Base-by-base conservation (phyloP, 768 basidiomycete species). In the Rickenella mellea region DNA sequence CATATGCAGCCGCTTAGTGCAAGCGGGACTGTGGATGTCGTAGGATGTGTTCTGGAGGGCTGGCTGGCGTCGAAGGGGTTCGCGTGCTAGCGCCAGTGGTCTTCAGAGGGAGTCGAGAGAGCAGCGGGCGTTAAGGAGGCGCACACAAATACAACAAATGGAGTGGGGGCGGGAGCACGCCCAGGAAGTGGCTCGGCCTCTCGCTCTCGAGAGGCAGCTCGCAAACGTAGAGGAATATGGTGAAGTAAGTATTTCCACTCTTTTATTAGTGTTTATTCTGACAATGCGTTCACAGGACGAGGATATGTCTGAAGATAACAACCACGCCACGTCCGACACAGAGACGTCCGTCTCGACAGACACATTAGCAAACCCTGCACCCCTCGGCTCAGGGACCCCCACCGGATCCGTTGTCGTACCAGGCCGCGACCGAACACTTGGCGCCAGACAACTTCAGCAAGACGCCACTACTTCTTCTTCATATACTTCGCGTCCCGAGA, bases 21-120 rank as follows among this genome's bases (percentile, higher is more conserved):
- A 96, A 61, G 91, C 92, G 0, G 92, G 94, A 89, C 90, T 0
- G 68, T 97, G 21, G 88, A 93, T 49, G 87, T 96, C 4, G 92
- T 96, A 1, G 91, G 90, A 5, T 89, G 88, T 48, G 85, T 97
- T 19, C 71, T 97, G 17, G 91, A 94, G 64, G 85, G 88, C 12
- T 97, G 92, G 90, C 61, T 96, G 22, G 83, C 83, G 5, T 80
- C 81, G 50, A 84, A 85, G 55, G 91, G 90, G 0, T 86, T 96
- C 55, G 80, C 86, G 0, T 51, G 69, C 81, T 0, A 79, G 83
- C 41, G 85, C 83, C 0, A 83, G 78, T 2, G 84, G 84, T 1
- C 59, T 79, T 46, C 81, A 80, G 11, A 64, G 84, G 40, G 87
- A 90, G 62, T 75, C 79, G 21, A 68, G 80, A 46, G 85, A 89